Evolutionary conservation across 1,139 yeast species (phyloP).

Genomic region (Saccharomyces hybrid): DNA sequence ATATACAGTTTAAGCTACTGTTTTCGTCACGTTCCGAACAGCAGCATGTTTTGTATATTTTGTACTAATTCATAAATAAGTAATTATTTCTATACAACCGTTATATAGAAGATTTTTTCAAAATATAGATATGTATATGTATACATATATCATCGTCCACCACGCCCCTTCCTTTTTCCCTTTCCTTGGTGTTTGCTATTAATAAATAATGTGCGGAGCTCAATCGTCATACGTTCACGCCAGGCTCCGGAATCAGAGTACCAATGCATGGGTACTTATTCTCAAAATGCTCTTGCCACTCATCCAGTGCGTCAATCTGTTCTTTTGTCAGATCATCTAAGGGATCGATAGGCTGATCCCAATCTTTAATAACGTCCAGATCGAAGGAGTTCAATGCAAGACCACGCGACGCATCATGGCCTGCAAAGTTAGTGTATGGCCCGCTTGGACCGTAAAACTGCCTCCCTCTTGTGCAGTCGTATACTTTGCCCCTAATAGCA

Average conservation of each 20-base stretch:
- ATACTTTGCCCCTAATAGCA: constrained; percentile 79
- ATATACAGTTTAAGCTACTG: background rate
- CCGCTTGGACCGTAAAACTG: constrained; percentile 95
- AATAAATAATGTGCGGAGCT: background rate
- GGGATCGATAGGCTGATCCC: constrained; percentile 67
- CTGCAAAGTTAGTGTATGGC: constrained; percentile 92
- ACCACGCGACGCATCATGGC: constrained; percentile 93
- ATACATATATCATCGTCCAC: background rate
- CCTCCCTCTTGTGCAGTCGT: constrained; percentile 75
- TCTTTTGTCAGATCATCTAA: constrained; percentile 51
- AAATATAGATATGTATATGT: background rate
- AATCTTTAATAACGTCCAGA: constrained; percentile 44
- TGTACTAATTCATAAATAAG: background rate
- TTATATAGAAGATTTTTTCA: background rate
- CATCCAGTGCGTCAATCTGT: constrained; percentile 64
- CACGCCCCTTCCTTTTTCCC: background rate
- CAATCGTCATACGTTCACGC: constrained; percentile 17
- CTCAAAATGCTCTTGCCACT: constrained; percentile 81
- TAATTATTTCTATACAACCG: background rate
- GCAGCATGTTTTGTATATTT: background rate
- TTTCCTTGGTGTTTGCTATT: background rate
- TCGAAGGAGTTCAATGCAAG: constrained; percentile 89
- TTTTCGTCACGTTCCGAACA: background rate
- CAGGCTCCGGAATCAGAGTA: constrained; percentile 37
- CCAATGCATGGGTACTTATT: constrained; percentile 73